Percentiles rank a stretch among this genome's conserved stretches.
phyloP scores from a whole-genome alignment of 768 basidiomycete genomes.

The Lyophyllum atratum region DNA sequence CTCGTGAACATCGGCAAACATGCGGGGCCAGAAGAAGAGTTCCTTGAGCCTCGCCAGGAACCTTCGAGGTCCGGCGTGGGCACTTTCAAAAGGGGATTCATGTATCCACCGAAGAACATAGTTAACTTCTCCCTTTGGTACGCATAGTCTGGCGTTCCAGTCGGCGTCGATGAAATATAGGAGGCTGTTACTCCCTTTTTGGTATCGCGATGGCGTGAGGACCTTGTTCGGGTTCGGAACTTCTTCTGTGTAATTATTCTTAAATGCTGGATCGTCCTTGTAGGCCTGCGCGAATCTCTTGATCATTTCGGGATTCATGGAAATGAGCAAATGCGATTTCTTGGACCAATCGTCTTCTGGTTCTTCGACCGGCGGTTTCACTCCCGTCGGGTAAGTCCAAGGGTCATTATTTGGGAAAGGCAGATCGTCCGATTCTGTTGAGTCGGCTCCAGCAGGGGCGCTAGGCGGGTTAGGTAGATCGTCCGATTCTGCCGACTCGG shows the following conservation, averaged over 20 bases:
- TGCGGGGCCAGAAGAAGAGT: neutral
- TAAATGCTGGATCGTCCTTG: neutral
- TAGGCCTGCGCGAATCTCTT: neutral
- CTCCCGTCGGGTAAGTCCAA: neutral
- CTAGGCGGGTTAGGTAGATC: neutral
- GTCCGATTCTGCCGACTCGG: too few relatives aligned
- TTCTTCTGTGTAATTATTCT: neutral
- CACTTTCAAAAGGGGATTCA: conserved; percentile 17
- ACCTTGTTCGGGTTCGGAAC: neutral
- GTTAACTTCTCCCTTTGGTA: conserved; percentile 6
- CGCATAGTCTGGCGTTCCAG: conserved; percentile 18
- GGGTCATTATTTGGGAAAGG: neutral
- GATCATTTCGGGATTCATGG: neutral
- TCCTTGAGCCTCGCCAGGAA: conserved; percentile 13
- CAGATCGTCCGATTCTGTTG: too few relatives aligned
- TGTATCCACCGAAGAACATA: conserved; percentile 12
- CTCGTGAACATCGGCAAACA: neutral
- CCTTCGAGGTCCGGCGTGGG: conserved; percentile 6
- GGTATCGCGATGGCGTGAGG: neutral
- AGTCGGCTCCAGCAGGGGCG: too few relatives aligned
- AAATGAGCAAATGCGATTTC: neutral
- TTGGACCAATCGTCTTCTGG: neutral
- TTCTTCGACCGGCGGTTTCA: neutral
- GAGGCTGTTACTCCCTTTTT: neutral
- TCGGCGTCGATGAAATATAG: conserved; percentile 22